Conservation (phyloP, 331 rosid species). For the Malus hybrid region DNA sequence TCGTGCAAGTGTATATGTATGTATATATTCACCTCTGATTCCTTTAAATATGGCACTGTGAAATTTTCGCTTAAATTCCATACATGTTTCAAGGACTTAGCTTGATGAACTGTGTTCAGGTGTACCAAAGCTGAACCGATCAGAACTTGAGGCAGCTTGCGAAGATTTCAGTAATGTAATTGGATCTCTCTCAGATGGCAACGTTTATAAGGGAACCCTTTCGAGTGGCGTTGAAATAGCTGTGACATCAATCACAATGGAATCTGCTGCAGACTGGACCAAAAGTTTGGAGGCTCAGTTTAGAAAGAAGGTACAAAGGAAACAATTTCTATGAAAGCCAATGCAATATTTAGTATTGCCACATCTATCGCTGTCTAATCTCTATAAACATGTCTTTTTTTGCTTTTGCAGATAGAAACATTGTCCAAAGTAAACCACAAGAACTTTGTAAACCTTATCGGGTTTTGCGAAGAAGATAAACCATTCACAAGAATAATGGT, state of each 20-base stretch:
- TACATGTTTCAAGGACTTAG: not conserved
- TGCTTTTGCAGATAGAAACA: slow-evolving; percentile 53
- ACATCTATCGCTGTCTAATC: not conserved
- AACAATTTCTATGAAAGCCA: not conserved
- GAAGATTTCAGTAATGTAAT: slow-evolving; percentile 95
- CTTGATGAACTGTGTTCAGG: slow-evolving; percentile 35
- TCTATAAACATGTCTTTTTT: not conserved
- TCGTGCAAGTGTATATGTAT: not conserved
- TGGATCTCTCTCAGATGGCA: slow-evolving; percentile 47
- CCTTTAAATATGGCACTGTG: not conserved
- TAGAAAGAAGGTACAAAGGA: slow-evolving; percentile 56
- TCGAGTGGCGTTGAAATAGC: slow-evolving; percentile 98
- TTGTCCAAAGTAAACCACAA: slow-evolving; percentile 85
- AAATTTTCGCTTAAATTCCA: not conserved
- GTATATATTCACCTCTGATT: not conserved
- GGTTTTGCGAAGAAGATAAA: slow-evolving; percentile 74
- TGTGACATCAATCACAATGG: slow-evolving; percentile 50
- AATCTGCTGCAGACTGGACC: slow-evolving; percentile 54
- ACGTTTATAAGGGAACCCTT: slow-evolving; percentile 85
- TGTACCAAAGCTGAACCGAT: slow-evolving; percentile 78
- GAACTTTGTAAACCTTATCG: slow-evolving; percentile 84
- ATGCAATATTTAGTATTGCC: not conserved
- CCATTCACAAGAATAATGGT: slow-evolving; percentile 98
- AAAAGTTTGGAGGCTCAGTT: slow-evolving; percentile 60
- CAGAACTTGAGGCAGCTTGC: slow-evolving; percentile 79